A percentile compares a stretch with the other conserved stretches of the same genome.
Evolutionary conservation across 2,329 filamentous ascomycete species (phyloP).

Genomic region (Tolypocladium album): DNA sequence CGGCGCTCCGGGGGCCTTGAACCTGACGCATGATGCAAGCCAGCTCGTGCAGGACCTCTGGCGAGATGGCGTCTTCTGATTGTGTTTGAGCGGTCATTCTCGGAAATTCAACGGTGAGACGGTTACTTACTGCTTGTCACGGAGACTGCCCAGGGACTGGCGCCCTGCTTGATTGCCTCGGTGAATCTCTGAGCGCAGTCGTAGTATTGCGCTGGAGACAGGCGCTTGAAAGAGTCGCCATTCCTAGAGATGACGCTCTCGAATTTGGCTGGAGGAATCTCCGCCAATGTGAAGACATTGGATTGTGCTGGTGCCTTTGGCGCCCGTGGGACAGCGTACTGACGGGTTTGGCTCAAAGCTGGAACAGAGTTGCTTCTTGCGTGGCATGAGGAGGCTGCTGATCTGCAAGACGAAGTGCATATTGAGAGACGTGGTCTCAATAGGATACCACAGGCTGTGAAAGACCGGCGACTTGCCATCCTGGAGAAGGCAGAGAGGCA

Average conservation of each 20-base stretch:
- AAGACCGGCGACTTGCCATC: background rate
- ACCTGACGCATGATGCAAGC: slow-evolving; percentile 16
- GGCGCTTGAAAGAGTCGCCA: slow-evolving; percentile 5
- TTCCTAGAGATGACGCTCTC: slow-evolving; percentile 7
- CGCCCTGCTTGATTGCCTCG: slow-evolving; percentile 10
- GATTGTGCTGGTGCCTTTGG: slow-evolving; percentile 1
- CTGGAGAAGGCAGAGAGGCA: background rate
- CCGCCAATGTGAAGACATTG: slow-evolving; percentile 10
- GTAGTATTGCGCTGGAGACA: slow-evolving; percentile 14
- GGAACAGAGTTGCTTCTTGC: background rate
- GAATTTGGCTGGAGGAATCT: slow-evolving; percentile 12
- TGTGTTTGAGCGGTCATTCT: background rate
- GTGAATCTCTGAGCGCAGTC: slow-evolving; percentile 10
- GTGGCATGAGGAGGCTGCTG: background rate
- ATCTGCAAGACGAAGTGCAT: background rate
- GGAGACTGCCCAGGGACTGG: slow-evolving; percentile 9
- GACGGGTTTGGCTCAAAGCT: background rate
- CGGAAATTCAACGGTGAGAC: background rate
- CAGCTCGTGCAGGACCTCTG: slow-evolving; percentile 13
- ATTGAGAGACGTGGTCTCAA: background rate
- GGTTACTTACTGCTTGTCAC: slow-evolving; percentile 12
- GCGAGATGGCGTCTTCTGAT: slow-evolving; percentile 10
- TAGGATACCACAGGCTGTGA: background rate
- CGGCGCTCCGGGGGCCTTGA: slow-evolving; percentile 1
- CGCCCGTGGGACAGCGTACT: slow-evolving; percentile 3